Evolutionary conservation across 768 basidiomycete genomes (phyloP).

Genomic region (Holtermanniella nyarrowii): DNA sequence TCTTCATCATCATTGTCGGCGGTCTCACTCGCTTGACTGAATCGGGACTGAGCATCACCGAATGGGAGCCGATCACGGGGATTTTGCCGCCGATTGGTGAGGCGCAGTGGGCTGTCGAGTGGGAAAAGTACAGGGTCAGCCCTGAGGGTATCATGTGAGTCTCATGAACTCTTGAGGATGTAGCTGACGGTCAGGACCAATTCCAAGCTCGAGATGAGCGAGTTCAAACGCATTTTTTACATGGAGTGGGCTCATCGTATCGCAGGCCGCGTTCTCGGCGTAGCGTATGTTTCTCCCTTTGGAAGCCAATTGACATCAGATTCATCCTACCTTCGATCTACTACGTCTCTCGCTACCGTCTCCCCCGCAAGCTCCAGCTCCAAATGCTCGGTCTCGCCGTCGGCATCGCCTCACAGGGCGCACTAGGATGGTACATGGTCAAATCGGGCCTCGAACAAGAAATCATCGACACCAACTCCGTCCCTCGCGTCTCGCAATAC

Average conservation of each 20-base stretch:
- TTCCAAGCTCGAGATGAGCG: slow-evolving; percentile 68
- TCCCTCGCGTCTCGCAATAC: slow-evolving; percentile 94
- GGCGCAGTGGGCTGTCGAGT: slow-evolving; percentile 74
- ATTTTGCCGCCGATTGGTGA: slow-evolving; percentile 67
- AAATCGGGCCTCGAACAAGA: slow-evolving; percentile 84
- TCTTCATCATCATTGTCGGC: slow-evolving; percentile 87
- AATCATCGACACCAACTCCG: slow-evolving; percentile 64
- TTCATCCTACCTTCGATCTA: slow-evolving; percentile 79
- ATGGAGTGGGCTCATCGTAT: slow-evolving; percentile 98
- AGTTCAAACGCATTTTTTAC: slow-evolving; percentile 94
- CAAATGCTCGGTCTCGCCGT: slow-evolving; percentile 62
- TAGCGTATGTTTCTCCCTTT: slow-evolving; percentile 26
- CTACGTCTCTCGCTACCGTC: slow-evolving; percentile 60
- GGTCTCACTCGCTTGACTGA: slow-evolving; percentile 95
- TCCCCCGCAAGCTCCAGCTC: slow-evolving; percentile 54
- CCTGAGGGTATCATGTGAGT: slow-evolving; percentile 92
- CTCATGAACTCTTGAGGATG: neutral
- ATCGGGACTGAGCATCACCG: slow-evolving; percentile 93
- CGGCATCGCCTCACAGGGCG: slow-evolving; percentile 82
- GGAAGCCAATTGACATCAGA: slow-evolving; percentile 44
- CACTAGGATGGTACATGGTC: slow-evolving; percentile 99
- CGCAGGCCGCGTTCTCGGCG: slow-evolving; percentile 61
- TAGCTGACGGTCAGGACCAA: slow-evolving; percentile 55
- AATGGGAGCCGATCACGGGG: slow-evolving; percentile 91
- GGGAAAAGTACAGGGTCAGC: slow-evolving; percentile 79